Base-by-base conservation (phyloP, 1,284 basidiomycete species). In the Ustanciosporium gigantosporum region DNA sequence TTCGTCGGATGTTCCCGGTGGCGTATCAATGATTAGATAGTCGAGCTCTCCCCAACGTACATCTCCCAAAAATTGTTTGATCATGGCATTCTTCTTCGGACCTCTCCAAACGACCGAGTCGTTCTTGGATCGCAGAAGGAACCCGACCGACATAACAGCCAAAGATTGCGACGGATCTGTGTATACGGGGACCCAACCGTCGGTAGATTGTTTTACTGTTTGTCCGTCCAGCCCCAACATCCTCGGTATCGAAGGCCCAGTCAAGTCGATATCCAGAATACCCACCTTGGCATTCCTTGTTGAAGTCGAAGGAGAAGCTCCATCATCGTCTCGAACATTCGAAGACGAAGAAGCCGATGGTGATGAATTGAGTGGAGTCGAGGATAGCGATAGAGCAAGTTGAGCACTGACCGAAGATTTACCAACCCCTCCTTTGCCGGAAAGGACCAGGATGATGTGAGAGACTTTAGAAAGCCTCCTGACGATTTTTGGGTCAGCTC, bases 1-100 rank as follows among this genome's bases (percentile, higher is more conserved):
- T 79, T 99, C 95, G 81, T 99, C 95, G 24, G 92, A 95, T 17
- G 95, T 99, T 9, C 75, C 93, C 68, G 94, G 94, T 6, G 94
- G 95, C 5, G 95, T 99, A 78, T 99, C 95, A 49, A 98, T 88
- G 43, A 99, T 86, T 39, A 99, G 82, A 81, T 93, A 98, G 80
- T 99, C 95, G 53, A 97, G 81, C 36, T 91, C 87, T 40, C 92
- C 94, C 95, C 95, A 99, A 55, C 91, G 81, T 11, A 98, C 95
- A 73, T 99, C 93, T 68, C 87, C 87, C 76, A 98, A 79, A 77
- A 99, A 98, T 81, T 99, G 95, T 70, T 92, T 83, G 72, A 99
- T 97, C 95, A 98, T 98, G 37, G 91, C 95, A 73, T 96, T 96
- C 84, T 98, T 99, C 84, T 98, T 98, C 25, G 95, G 95, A 0